Percentiles rank a stretch among this genome's conserved stretches.
Evolutionary conservation across 352 stramenopile species (phyloP).

Genomic region (Globisporangium canariense): DNA sequence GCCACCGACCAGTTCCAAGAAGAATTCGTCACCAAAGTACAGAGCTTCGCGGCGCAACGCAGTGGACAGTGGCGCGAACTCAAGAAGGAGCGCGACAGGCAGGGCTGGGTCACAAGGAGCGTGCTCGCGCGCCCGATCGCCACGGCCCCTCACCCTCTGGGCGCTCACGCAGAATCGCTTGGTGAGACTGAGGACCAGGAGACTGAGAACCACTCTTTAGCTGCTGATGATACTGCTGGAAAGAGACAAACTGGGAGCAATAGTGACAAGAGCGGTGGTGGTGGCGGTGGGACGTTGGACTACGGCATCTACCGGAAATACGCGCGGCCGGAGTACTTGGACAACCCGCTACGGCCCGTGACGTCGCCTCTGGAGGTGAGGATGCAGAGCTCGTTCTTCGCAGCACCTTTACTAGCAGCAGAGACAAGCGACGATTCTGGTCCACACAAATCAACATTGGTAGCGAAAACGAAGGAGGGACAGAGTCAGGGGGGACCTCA

Average conservation of each 20-base stretch:
- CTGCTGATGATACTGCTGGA: background rate
- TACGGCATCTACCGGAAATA: conserved; percentile 45
- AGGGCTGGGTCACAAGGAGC: conserved; percentile 33
- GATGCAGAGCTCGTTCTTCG: conserved; percentile 33
- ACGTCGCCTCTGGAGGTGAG: conserved; percentile 34
- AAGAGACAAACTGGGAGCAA: background rate
- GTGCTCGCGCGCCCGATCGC: conserved; percentile 36
- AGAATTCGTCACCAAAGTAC: conserved; percentile 58
- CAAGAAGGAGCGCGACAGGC: conserved; percentile 40
- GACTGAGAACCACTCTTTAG: background rate
- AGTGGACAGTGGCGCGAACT: conserved; percentile 50
- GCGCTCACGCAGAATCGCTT: background rate
- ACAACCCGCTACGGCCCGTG: conserved; percentile 20
- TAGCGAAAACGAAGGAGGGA: background rate
- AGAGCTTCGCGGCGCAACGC: conserved; percentile 37
- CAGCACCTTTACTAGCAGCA: background rate
- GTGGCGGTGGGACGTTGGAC: conserved; percentile 15
- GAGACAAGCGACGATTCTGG: background rate
- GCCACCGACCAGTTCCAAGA: conserved; percentile 52
- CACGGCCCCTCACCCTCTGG: conserved; percentile 20
- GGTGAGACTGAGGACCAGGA: background rate
- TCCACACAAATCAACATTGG: background rate
- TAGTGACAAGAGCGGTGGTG: background rate
- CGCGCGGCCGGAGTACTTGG: conserved; percentile 16
- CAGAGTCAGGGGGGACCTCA: background rate